phyloP scores from a whole-genome alignment of 495 filamentous ascomycete genomes.

The Penicillium ucsense region DNA sequence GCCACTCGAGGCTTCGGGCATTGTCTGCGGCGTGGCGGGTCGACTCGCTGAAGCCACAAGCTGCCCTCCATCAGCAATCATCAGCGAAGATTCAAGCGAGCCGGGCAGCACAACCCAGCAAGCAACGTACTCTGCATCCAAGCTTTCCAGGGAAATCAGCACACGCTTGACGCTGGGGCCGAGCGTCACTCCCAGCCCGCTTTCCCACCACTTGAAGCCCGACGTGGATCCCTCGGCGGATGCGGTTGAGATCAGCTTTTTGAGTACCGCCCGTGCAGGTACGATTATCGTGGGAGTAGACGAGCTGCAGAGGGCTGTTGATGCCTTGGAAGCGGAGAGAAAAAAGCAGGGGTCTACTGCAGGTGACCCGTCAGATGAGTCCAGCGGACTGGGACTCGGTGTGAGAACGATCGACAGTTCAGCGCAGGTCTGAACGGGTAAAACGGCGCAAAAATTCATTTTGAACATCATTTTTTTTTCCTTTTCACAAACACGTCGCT shows the following conservation, averaged over 20 bases:
- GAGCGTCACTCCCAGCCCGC: conserved; percentile 2
- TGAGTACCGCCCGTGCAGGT: conserved; percentile 81
- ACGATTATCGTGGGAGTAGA: conserved; percentile 76
- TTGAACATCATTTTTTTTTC: too few species aligned
- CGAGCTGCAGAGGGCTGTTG: conserved; percentile 60
- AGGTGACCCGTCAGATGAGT: background rate
- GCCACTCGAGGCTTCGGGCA: conserved; percentile 83
- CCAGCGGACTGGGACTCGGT: background rate
- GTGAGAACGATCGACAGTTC: background rate
- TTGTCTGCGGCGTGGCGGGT: conserved; percentile 85
- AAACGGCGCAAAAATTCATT: too few species aligned
- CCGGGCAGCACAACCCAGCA: conserved; percentile 3
- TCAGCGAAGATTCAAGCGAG: conserved; percentile 1
- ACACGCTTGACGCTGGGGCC: conserved; percentile 6
- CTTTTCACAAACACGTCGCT: too few species aligned
- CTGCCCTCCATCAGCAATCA: conserved; percentile 1
- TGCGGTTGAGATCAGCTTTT: conserved; percentile 78
- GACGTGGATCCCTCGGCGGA: conserved; percentile 36
- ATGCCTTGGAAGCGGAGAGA: conserved; percentile 50
- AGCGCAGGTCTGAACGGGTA: too few species aligned
- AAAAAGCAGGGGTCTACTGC: conserved; percentile 1
- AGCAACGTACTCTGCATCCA: conserved; percentile 8
- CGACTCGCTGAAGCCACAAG: conserved; percentile 52
- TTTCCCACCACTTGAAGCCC: conserved; percentile 29
- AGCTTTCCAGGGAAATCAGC: conserved; percentile 10